These are phyloP conservation scores for Colletotrichum lindemuthianum DNA, from an alignment of 2,329 filamentous ascomycete genomes.

Conservation along the genomic window DNA sequence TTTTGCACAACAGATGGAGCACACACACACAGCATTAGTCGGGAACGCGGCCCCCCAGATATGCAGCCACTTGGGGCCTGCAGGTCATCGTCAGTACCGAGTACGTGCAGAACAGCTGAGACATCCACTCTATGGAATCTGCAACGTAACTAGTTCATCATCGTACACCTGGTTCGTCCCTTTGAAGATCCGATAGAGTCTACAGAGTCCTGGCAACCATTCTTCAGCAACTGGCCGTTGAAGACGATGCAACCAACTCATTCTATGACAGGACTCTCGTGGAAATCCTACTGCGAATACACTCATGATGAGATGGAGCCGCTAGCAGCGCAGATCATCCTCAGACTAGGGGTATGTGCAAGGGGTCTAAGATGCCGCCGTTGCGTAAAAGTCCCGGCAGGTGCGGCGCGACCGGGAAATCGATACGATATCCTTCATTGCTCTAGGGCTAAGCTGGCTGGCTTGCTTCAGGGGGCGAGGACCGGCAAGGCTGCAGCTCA, in stretches of 20 bases:
- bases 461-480: background rate
- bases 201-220: too few species aligned
- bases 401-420: background rate
- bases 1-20: background rate
- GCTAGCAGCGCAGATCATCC: conserved; percentile 23
- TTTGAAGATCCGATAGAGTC: background rate
- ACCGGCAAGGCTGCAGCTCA: background rate
- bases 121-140: conserved; percentile 18
- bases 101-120: conserved; percentile 22
- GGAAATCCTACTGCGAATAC: background rate
- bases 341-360: background rate
- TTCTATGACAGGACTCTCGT: background rate
- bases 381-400: conserved; percentile 1
- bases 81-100: conserved; percentile 19
- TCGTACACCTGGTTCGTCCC: background rate
- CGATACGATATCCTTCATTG: background rate
- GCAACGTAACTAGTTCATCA: background rate
- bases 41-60: conserved; percentile 13
- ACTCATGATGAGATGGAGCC: conserved; percentile 17
- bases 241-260: background rate
- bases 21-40: background rate
- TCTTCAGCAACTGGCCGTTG: background rate
- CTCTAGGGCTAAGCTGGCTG: background rate
- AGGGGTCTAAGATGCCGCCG: conserved; percentile 9
- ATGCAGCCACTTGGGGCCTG: conserved; percentile 29